Percentiles rank a stretch among this genome's conserved stretches.
phyloP scores from a whole-genome alignment of 306 rosid species.

The Cyclanthera cordifolia region DNA sequence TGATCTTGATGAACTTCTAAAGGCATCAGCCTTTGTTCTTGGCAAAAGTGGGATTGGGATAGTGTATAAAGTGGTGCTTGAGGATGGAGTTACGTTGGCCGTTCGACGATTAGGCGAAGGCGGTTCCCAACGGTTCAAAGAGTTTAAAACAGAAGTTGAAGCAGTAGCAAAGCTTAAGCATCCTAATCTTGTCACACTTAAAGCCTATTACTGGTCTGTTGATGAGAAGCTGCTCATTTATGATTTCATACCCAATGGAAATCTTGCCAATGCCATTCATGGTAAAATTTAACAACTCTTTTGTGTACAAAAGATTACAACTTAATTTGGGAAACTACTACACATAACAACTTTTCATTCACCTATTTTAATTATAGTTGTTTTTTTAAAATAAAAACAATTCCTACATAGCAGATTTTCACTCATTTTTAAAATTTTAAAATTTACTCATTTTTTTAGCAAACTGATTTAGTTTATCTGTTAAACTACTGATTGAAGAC shows the following conservation, averaged over 20 bases:
- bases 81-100: constrained; percentile 75
- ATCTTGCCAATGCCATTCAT: constrained; percentile 75
- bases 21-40: constrained; percentile 96
- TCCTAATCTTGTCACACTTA: constrained; percentile 65
- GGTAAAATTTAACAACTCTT: constrained; percentile 31
- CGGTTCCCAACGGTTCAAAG: constrained; percentile 92
- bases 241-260: constrained; percentile 76
- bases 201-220: constrained; percentile 89
- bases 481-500: too few species aligned
- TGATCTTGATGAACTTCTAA: constrained; percentile 96
- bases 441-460: too few species aligned
- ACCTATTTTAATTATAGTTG: too few species aligned
- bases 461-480: too few species aligned
- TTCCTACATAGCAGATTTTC: too few species aligned
- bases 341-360: too few species aligned
- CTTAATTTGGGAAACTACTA: too few species aligned
- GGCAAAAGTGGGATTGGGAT: constrained; percentile 97
- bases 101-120: constrained; percentile 95
- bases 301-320: constrained; percentile 10
- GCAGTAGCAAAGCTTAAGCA: constrained; percentile 90
- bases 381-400: too few species aligned
- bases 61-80: constrained; percentile 94
- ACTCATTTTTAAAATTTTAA: too few species aligned
- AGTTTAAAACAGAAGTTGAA: constrained; percentile 93
- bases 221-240: constrained; percentile 86